These are phyloP conservation scores for Xerocomellus amylosporus DNA, from an alignment of 768 basidiomycete species.

Conservation along the genomic window DNA sequence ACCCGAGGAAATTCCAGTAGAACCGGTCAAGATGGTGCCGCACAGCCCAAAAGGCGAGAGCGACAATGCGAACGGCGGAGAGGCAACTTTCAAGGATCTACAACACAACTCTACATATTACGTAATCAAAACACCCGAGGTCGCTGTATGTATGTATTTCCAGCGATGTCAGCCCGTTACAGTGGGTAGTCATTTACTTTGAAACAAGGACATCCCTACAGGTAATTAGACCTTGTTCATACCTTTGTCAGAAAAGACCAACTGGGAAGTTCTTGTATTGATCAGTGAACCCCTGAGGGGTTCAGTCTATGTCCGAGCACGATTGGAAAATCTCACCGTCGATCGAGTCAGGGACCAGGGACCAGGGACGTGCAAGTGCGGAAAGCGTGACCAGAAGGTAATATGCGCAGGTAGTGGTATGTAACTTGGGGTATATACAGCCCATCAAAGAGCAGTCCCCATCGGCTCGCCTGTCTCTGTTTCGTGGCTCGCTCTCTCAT, in stretches of 20 bases:
- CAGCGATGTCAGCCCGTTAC: neutral
- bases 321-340: neutral
- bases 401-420: neutral
- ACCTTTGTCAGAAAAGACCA: neutral
- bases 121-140: conserved; percentile 15
- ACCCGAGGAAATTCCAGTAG: conserved; percentile 4
- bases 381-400: neutral
- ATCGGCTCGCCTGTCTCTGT: conserved; percentile 16
- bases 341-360: neutral
- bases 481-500: conserved; percentile 14
- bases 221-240: neutral
- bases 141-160: neutral
- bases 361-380: neutral
- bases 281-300: neutral
- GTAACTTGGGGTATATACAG: neutral
- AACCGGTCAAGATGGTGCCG: neutral
- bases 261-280: neutral
- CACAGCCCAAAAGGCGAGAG: conserved; percentile 6
- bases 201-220: neutral
- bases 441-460: conserved; percentile 30
- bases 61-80: conserved; percentile 15
- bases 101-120: conserved; percentile 16
- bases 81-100: conserved; percentile 14
- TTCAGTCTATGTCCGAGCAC: neutral
- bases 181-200: neutral